phyloP scores from a whole-genome alignment of 768 basidiomycete genomes.

The Lactarius psammicola region DNA sequence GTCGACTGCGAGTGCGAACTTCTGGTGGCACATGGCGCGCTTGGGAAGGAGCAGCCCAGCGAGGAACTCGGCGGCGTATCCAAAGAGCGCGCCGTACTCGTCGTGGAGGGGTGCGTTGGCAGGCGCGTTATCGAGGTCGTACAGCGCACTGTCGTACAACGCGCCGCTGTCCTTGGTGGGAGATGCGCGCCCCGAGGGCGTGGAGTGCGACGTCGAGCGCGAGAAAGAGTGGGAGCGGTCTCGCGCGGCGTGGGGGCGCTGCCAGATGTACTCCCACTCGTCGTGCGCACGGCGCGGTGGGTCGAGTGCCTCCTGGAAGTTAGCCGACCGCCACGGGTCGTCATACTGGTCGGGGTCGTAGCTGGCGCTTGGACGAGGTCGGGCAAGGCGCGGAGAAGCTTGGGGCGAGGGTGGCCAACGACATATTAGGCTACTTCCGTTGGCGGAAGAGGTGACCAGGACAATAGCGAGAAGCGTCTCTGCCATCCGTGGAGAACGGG shows the following conservation, averaged over 20 bases:
- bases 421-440: constrained; percentile 74
- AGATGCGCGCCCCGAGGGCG: constrained; percentile 50
- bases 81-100: constrained; percentile 71
- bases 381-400: constrained; percentile 63
- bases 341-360: constrained; percentile 55
- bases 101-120: constrained; percentile 32
- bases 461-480: constrained; percentile 78
- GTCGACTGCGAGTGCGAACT: constrained; percentile 90
- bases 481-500: constrained; percentile 47
- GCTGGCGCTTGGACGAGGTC: constrained; percentile 55
- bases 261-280: constrained; percentile 61
- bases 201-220: constrained; percentile 35
- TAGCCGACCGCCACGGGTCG: constrained; percentile 71
- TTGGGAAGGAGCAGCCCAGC: constrained; percentile 79
- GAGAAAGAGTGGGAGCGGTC: constrained; percentile 55
- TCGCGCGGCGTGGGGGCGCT: constrained; percentile 47
- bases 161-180: constrained; percentile 45
- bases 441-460: constrained; percentile 81
- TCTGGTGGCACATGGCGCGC: constrained; percentile 82
- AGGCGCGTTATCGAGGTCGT: constrained; percentile 35
- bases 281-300: constrained; percentile 29
- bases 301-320: constrained; percentile 39
- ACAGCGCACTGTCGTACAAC: constrained; percentile 25
- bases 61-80: constrained; percentile 78
- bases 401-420: constrained; percentile 79